Evolutionary conservation across 179 eudicot species (phyloP).

Genomic region (Silene vulgaris): DNA sequence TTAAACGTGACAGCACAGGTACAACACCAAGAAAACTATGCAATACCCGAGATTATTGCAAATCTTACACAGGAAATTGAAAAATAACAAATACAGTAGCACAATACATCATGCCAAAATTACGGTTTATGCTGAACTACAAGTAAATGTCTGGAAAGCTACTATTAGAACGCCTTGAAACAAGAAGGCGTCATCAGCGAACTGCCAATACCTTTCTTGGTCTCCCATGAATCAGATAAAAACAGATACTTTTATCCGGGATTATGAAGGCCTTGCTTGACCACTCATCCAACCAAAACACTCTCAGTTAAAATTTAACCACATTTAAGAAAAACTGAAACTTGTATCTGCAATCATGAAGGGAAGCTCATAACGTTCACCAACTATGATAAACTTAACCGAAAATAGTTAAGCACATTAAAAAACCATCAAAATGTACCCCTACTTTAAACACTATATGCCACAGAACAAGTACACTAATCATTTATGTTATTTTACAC

Average conservation of each 20-base stretch:
- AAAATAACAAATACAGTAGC: neutral
- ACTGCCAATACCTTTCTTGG: slow-evolving; percentile 37
- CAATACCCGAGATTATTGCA: too few species aligned
- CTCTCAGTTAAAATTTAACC: neutral
- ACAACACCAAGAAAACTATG: too few species aligned
- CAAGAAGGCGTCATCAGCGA: slow-evolving; percentile 45
- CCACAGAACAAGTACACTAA: too few species aligned
- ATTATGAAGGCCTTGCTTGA: slow-evolving; percentile 40
- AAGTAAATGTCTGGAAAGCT: slow-evolving; percentile 32
- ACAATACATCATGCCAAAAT: neutral
- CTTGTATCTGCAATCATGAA: neutral
- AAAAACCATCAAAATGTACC: neutral
- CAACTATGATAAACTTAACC: neutral
- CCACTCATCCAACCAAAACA: neutral
- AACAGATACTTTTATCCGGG: slow-evolving; percentile 33
- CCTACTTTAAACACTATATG: neutral
- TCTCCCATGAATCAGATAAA: slow-evolving; percentile 65
- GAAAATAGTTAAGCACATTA: neutral
- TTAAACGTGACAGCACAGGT: too few species aligned
- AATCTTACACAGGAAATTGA: too few species aligned
- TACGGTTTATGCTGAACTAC: neutral
- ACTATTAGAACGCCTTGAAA: slow-evolving; percentile 43
- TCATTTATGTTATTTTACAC: too few species aligned
- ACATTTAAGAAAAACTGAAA: neutral
- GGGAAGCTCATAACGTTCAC: neutral